Percentiles rank a stretch among this genome's conserved stretches.
These are phyloP conservation scores for Candida tropicalis DNA, from an alignment of 1,139 yeast species.

Conservation along the genomic window DNA sequence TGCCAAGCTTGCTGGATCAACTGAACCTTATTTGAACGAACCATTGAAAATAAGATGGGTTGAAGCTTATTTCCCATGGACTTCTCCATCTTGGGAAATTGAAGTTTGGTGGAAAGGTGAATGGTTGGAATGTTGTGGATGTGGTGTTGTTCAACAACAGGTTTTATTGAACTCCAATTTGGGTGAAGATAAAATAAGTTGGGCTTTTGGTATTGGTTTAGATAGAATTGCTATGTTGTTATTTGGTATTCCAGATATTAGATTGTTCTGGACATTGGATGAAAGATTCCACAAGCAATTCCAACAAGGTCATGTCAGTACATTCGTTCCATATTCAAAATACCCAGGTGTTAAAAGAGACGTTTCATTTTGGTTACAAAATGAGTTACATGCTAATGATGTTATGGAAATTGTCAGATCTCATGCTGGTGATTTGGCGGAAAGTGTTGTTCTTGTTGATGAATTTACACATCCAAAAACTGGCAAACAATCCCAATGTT, in stretches of 20 bases:
- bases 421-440: slow-evolving; percentile 86
- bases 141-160: slow-evolving; percentile 85
- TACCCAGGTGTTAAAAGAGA: slow-evolving; percentile 88
- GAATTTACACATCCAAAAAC: slow-evolving; percentile 87
- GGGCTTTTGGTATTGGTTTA: slow-evolving; percentile 98
- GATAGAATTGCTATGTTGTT: slow-evolving; percentile 95
- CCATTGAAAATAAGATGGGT: slow-evolving; percentile 94
- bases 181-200: slow-evolving; percentile 65
- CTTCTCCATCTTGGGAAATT: slow-evolving; percentile 97
- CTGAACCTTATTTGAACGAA: slow-evolving; percentile 63
- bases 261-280: slow-evolving; percentile 90
- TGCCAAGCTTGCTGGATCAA: slow-evolving; percentile 66
- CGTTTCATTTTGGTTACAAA: slow-evolving; percentile 81
- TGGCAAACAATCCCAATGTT: slow-evolving; percentile 75
- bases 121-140: slow-evolving; percentile 97
- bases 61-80: slow-evolving; percentile 97
- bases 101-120: slow-evolving; percentile 99
- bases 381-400: slow-evolving; percentile 76
- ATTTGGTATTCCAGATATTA: slow-evolving; percentile 92
- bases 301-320: slow-evolving; percentile 59
- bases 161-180: slow-evolving; percentile 77
- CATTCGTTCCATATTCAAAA: slow-evolving; percentile 87
- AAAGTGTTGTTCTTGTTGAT: slow-evolving; percentile 79
- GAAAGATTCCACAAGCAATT: slow-evolving; percentile 79
- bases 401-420: slow-evolving; percentile 90